Evolutionary conservation across 768 basidiomycete species (phyloP), one percentile per base, ranked within the genome.

Genomic region (Lactarius hengduanensis): DNA sequence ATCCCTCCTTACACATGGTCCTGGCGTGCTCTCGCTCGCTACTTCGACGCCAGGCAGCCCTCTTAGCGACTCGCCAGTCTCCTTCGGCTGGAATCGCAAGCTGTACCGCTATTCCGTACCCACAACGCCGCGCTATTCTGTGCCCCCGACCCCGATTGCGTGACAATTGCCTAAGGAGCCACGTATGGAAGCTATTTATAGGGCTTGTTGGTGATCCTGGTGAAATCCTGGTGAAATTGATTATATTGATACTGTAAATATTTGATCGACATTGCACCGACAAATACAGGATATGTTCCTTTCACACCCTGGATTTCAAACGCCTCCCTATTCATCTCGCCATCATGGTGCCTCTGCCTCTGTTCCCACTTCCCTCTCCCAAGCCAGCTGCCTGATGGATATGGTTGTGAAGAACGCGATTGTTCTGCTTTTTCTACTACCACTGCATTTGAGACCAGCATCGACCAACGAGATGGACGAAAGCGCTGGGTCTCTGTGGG

Each of bases 1-100:
- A 57, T 73, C 72, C 50, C 67, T 74, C 50, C 69, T 73, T 61
- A 74, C 73, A 40, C 67, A 62, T 3, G 73, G 73, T 40, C 71
- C 72, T 43, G 74, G 74, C 67, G 58, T 70, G 43, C 72, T 74
- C 70, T 74, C 69, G 47, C 71, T 75, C 56, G 72, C 71, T n/a
- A 68, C 74, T 61, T 71, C 74, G 1, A 66, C 63, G n/a, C 71
- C 71, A 3, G 67, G 64, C 10, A 72, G 68, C 56, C 74, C 74
- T 3, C 20, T 69, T 32, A 40, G 13, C 50, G 63, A 66, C 13
- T 62, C 68, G 7, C 64, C 70, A 26, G 43, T 70, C 43, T 55
- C 59, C 1, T 70, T 65, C 26, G 62, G 63, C 40, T 67, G 65
- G 61, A 62, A 64, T 18, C 68, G 68, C 61, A 65, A 62, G 26